phyloP scores from a whole-genome alignment of 2,329 filamentous ascomycete species.

The Diaporthe sp. region DNA sequence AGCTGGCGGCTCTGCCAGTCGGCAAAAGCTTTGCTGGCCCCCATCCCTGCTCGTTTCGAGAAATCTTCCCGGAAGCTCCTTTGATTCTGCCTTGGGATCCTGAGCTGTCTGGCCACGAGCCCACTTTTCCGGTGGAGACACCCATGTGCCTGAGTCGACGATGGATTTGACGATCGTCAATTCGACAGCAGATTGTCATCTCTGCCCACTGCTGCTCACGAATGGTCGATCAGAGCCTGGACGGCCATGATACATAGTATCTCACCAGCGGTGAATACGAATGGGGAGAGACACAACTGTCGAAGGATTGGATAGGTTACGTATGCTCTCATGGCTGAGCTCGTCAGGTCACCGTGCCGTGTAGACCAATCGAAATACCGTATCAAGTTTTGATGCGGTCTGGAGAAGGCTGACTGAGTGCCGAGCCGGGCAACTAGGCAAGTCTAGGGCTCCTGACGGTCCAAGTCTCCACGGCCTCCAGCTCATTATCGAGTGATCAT shows the following conservation, averaged over 20 bases:
- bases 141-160: constrained; percentile 17
- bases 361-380: constrained; percentile 2
- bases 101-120: constrained; percentile 11
- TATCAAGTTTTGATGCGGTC: constrained; percentile 19
- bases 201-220: not conserved
- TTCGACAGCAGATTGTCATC: constrained; percentile 30
- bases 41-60: constrained; percentile 22
- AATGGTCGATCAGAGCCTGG: not conserved
- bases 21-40: constrained; percentile 3
- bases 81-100: not conserved
- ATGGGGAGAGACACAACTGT: not conserved
- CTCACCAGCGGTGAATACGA: constrained; percentile 25
- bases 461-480: constrained; percentile 10
- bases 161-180: constrained; percentile 5
- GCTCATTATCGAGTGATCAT: constrained; percentile 10
- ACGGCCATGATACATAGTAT: not conserved
- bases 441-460: not conserved
- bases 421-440: constrained; percentile 19
- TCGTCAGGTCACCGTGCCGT: not conserved
- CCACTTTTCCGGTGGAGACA: not conserved
- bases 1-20: constrained; percentile 23
- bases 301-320: constrained; percentile 14
- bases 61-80: constrained; percentile 22
- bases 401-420: constrained; percentile 20
- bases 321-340: constrained; percentile 21